Conservation (phyloP, 2,329 filamentous ascomycete species). For the Zelopaecilomyces penicillatus region DNA sequence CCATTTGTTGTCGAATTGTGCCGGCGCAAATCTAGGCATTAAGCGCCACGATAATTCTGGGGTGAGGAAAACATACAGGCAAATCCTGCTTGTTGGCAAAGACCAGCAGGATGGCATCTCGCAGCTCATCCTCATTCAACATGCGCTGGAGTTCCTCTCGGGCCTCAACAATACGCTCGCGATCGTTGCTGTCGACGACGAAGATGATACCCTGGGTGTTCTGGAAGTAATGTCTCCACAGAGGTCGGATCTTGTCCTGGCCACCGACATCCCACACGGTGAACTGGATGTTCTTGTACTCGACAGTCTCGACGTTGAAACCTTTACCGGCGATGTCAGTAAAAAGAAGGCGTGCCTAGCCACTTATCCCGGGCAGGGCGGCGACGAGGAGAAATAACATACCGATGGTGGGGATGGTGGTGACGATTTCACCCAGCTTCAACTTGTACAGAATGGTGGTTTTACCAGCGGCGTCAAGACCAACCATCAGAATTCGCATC, state of each 20-base stretch:
- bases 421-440: constrained; percentile 98
- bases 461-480: constrained; percentile 98
- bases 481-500: constrained; percentile 99
- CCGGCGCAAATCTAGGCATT: not conserved
- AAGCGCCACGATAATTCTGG: not conserved
- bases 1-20: not conserved
- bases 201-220: constrained; percentile 99
- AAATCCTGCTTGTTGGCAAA: constrained; percentile 99
- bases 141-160: constrained; percentile 95
- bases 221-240: constrained; percentile 99
- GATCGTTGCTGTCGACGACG: constrained; percentile 98
- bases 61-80: constrained; percentile 56
- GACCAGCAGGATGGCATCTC: constrained; percentile 90
- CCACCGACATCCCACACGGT: constrained; percentile 99
- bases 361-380: not conserved
- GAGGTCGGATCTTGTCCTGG: constrained; percentile 98
- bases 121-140: constrained; percentile 97
- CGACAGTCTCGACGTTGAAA: constrained; percentile 99
- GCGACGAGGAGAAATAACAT: constrained; percentile 29
- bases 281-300: constrained; percentile 99
- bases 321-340: constrained; percentile 39
- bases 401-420: constrained; percentile 98
- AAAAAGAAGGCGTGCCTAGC: constrained; percentile 16
- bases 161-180: constrained; percentile 94
- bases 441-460: constrained; percentile 99